A percentile compares a stretch with the other conserved stretches of the same genome.
Evolutionary conservation across 2,329 filamentous ascomycete species (phyloP).

Genomic region (Colletotrichum trifolii): DNA sequence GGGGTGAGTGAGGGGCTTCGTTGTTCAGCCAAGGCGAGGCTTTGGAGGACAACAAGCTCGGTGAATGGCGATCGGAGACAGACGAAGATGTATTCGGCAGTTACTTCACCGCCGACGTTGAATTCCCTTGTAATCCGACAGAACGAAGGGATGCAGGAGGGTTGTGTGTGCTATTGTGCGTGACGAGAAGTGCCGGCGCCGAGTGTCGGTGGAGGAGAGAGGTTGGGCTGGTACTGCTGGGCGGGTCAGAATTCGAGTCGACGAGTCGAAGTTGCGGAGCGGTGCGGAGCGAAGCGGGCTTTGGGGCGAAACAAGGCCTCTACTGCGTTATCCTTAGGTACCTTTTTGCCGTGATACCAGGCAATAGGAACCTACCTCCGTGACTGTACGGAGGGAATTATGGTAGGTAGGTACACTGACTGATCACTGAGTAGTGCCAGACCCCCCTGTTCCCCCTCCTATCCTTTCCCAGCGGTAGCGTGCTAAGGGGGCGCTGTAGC

Average conservation of each 20-base stretch:
- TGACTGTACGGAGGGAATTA: no score
- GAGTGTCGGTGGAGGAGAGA: conserved; percentile 35
- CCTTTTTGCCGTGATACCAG: not conserved
- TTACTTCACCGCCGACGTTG: no score
- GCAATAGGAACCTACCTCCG: no score
- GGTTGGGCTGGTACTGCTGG: conserved; percentile 29
- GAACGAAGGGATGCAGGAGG: not conserved
- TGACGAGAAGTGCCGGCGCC: conserved; percentile 34
- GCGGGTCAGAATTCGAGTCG: conserved; percentile 34
- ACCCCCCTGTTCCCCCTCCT: conserved; percentile 6
- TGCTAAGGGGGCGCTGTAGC: not conserved
- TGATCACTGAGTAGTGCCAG: no score
- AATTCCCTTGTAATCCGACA: not conserved
- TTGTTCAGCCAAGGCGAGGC: not conserved
- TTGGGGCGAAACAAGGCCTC: conserved; percentile 34
- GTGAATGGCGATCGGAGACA: no score
- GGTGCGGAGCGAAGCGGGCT: conserved; percentile 36
- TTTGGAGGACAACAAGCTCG: no score
- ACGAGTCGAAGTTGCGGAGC: conserved; percentile 34
- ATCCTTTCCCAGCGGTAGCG: not conserved
- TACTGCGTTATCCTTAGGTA: not conserved
- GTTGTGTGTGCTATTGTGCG: conserved; percentile 14
- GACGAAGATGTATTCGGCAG: no score
- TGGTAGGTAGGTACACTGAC: no score
- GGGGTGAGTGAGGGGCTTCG: not conserved